phyloP scores from a whole-genome alignment of 2,329 filamentous ascomycete genomes.

The Colletotrichum paranaense region DNA sequence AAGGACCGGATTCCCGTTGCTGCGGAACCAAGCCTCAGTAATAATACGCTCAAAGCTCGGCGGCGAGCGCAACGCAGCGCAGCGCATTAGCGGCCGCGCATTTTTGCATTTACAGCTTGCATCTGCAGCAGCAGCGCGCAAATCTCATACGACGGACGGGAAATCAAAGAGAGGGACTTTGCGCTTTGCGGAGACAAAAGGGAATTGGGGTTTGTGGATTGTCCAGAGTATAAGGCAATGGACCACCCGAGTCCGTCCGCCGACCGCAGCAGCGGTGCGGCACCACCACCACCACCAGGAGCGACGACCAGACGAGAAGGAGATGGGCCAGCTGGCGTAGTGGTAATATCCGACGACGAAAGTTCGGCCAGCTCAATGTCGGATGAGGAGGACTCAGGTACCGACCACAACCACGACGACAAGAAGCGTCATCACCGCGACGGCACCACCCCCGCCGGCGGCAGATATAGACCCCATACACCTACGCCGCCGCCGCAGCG shows the following conservation, averaged over 20 bases:
- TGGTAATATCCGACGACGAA: constrained; percentile 5
- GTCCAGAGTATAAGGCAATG: not conserved
- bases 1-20: not conserved
- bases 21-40: not conserved
- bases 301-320: constrained; percentile 8
- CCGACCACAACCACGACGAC: not conserved
- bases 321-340: not conserved
- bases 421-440: too few relatives aligned
- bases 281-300: not conserved
- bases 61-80: constrained; percentile 2
- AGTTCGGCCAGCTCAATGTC: constrained; percentile 25
- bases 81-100: not conserved
- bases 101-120: not conserved
- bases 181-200: not conserved
- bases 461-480: constrained; percentile 28
- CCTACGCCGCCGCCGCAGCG: constrained; percentile 27
- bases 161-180: not conserved
- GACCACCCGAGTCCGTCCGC: constrained; percentile 14
- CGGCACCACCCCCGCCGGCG: not conserved
- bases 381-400: constrained; percentile 21
- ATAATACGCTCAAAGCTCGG: not conserved
- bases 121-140: not conserved
- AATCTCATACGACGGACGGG: not conserved
- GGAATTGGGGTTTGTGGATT: too few relatives aligned
- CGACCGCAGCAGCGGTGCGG: constrained; percentile 22